phyloP scores from a whole-genome alignment of 352 stramenopile genomes.

The Phytophthora hybrid region DNA sequence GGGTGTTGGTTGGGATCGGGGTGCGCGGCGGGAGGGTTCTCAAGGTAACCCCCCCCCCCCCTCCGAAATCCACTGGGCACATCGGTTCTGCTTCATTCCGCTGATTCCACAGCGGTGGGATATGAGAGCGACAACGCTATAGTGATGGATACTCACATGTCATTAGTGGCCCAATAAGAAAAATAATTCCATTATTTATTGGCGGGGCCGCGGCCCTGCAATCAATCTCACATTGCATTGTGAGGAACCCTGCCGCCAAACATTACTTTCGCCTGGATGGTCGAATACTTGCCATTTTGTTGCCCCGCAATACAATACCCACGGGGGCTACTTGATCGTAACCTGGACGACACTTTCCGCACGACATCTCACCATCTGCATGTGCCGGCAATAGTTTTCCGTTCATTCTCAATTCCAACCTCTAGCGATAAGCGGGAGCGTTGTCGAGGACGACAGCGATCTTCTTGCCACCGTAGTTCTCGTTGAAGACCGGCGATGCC shows the following conservation, averaged over 20 bases:
- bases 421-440: too few species aligned
- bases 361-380: too few species aligned
- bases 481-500: neutral
- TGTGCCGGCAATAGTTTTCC: too few species aligned
- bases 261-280: too few species aligned
- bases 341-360: too few species aligned
- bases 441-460: too few species aligned
- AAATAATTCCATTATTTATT: slow-evolving; percentile 2
- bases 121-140: slow-evolving; percentile 4
- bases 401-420: too few species aligned
- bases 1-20: neutral
- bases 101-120: slow-evolving; percentile 8
- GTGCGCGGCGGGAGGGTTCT: slow-evolving; percentile 8
- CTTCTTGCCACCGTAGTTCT: too few species aligned
- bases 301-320: too few species aligned
- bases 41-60: slow-evolving; percentile 17
- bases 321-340: too few species aligned
- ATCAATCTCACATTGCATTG: slow-evolving; percentile 1
- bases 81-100: neutral
- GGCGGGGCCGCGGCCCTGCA: neutral
- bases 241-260: neutral
- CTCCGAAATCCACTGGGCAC: slow-evolving; percentile 5
- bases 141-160: neutral
- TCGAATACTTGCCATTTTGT: too few species aligned
- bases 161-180: neutral